phyloP scores from a whole-genome alignment of 1,139 yeast genomes.

The Blastobotrys indianensis region DNA sequence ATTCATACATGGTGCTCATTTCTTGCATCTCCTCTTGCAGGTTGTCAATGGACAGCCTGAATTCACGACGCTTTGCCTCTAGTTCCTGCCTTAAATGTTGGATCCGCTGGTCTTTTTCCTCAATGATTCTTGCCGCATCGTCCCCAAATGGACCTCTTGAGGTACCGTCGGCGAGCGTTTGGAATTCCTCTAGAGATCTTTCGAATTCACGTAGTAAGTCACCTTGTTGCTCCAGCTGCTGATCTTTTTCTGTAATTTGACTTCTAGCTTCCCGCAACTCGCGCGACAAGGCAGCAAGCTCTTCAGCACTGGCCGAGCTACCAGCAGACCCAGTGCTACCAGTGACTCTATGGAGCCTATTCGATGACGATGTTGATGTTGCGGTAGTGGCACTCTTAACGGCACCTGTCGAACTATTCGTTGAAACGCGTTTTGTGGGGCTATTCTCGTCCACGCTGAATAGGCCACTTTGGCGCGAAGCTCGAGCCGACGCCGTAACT shows the following conservation, averaged over 20 bases:
- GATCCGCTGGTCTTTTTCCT: slow-evolving; percentile 28
- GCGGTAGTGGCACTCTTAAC: neutral
- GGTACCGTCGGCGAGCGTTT: slow-evolving; percentile 19
- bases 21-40: slow-evolving; percentile 29
- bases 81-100: slow-evolving; percentile 25
- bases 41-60: slow-evolving; percentile 29
- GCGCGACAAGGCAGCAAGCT: slow-evolving; percentile 16
- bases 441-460: slow-evolving; percentile 2
- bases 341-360: neutral
- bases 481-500: neutral
- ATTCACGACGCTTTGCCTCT: slow-evolving; percentile 32
- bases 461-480: neutral
- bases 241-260: slow-evolving; percentile 22
- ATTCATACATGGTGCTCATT: slow-evolving; percentile 24
- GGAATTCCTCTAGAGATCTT: slow-evolving; percentile 29
- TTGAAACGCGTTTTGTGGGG: slow-evolving; percentile 5
- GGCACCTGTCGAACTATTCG: no score
- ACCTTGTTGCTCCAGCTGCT: slow-evolving; percentile 27
- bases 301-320: slow-evolving; percentile 5
- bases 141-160: neutral
- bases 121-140: slow-evolving; percentile 13
- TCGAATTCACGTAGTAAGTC: slow-evolving; percentile 28
- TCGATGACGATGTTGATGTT: neutral
- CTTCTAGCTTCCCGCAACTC: slow-evolving; percentile 20
- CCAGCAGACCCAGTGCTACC: slow-evolving; percentile 2